Evolutionary conservation across 2,329 filamentous ascomycete genomes (phyloP), one percentile per base, ranked within the genome.

Genomic region (Macrophomina tecta): DNA sequence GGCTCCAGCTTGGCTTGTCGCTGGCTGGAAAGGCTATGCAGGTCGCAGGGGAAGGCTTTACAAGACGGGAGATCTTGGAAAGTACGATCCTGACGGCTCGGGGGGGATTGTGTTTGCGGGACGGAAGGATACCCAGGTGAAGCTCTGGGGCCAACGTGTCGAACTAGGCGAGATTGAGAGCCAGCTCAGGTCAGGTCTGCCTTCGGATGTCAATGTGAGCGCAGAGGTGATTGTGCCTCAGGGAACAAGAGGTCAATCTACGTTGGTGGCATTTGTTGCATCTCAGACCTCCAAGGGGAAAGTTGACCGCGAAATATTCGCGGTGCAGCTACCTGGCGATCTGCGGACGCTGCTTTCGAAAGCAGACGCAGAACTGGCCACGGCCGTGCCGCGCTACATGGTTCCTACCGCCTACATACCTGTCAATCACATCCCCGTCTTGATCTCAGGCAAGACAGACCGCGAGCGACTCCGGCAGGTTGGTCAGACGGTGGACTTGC

Each of bases 71-170:
- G 61, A 64, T 14, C 48, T 64, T 7, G 61, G 46, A 1, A 30
- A 14, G n/a, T 64, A 40, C 7, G 49, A 53, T 18, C 61, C 61
- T 0, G 83, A 88, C 61, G 83, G 84, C 1, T 74, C 74, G 14
- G n/a, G 81, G 80, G 6, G 40, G 2, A 82, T 89, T 46, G 76
- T 83, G 11, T 89, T 87, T 68, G 80, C 89, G 48, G 88, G 88
- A 16, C 83, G 90, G 58, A 89, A 88, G 70, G 89, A 91, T 71
- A 69, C 71, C 32, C 89, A 89, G 74, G 85, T 90, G 63, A 72
- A 72, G 52, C 72, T 81, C 49, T 77, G 78, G 7, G 79, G 79
- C 4, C 76, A 78, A 65, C 76, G 79, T 0, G 74, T 81, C 46
- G 79, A 81, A 60, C 69, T 81, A 5, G 79, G 74, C 36, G 79